Base-by-base conservation (phyloP, 140 eudicot species). In the Cichorium intybus region DNA sequence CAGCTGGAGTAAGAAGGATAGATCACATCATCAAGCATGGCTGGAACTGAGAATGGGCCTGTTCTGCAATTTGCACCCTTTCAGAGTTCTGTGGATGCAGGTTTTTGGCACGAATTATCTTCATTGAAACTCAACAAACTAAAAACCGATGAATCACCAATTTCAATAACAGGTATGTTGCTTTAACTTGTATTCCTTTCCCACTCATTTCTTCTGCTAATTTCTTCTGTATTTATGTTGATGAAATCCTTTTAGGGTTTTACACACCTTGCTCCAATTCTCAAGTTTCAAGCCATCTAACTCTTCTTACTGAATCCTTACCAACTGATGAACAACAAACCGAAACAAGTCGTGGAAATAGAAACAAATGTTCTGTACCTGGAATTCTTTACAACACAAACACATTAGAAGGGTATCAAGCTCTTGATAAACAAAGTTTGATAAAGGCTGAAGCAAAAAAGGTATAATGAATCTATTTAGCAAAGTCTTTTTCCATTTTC, bases 31-130 rank as follows among this genome's bases (percentile, higher is more conserved):
- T 60, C 54, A 60, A 66, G 37, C 54, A 86, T 87, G 97, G 81
- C 74, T 24, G 82, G 73, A 27, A 64, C 62, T 8, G 80, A 43
- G 62, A 68, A 60, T 27, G 75, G 80, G 26, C 14, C 82, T 21
- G 43, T 85, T 68, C 82, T 93, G 60, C 84, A 84, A 16, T 93
- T 88, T 71, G 82, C 81, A 21, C 83, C 88, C 2, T 82, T 93
- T 52, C 94, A 88, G 58, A 93, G 97, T 69, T 58, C 74, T 9
- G 80, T 85, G 9, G 99, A 93, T 75, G 95, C 89, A 67, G 97
- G 99, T 9, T 93, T 93, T 79, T 93, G 99, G 99, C 99, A 85
- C 60, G 77, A 80, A 45, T 70, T 93, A 24, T 88, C 90, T 62
- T 85, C 94, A 1, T 63, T 93, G 80, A 93, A 93, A 82, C 99